phyloP scores from a whole-genome alignment of 108 stramenopile genomes.

The Pinguiococcus pyrenoidosus region DNA sequence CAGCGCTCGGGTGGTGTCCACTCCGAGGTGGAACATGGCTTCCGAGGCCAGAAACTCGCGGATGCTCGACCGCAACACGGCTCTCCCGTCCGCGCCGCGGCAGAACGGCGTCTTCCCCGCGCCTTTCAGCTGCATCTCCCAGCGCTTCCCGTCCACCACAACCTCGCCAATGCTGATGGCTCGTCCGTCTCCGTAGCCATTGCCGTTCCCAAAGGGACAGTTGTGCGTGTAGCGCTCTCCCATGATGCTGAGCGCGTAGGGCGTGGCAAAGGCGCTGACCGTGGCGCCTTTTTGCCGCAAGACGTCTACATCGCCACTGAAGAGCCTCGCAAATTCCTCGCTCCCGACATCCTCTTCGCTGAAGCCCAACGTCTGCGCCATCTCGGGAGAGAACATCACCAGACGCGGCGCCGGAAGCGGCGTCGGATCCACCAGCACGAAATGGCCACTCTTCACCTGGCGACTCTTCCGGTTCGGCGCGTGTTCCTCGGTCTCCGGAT shows the following conservation, averaged over 20 bases:
- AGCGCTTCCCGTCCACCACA: slow-evolving; percentile 17
- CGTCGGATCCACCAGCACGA: slow-evolving; percentile 5
- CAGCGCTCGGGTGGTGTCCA: slow-evolving; percentile 74
- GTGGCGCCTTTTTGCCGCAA: neutral
- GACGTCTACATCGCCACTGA: slow-evolving; percentile 42
- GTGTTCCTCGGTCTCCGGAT: neutral
- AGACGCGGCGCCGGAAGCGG: neutral
- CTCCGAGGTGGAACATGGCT: slow-evolving; percentile 79
- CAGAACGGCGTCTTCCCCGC: slow-evolving; percentile 84
- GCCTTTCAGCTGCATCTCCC: slow-evolving; percentile 93
- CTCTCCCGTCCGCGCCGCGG: slow-evolving; percentile 84
- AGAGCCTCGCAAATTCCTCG: slow-evolving; percentile 7
- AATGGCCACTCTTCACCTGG: slow-evolving; percentile 1
- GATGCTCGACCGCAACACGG: slow-evolving; percentile 67
- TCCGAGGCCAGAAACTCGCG: slow-evolving; percentile 86
- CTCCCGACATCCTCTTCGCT: neutral
- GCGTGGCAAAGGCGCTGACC: slow-evolving; percentile 58
- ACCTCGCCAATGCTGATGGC: slow-evolving; percentile 64
- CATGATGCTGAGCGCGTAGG: slow-evolving; percentile 68
- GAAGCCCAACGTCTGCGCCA: neutral
- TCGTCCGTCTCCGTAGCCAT: slow-evolving; percentile 73
- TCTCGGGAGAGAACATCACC: neutral
- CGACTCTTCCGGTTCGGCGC: slow-evolving; percentile 4
- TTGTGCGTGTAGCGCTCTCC: slow-evolving; percentile 55
- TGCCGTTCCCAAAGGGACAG: slow-evolving; percentile 63